Evolutionary conservation across 306 rosid species (phyloP).

Genomic region (Boehmeria nivea): DNA sequence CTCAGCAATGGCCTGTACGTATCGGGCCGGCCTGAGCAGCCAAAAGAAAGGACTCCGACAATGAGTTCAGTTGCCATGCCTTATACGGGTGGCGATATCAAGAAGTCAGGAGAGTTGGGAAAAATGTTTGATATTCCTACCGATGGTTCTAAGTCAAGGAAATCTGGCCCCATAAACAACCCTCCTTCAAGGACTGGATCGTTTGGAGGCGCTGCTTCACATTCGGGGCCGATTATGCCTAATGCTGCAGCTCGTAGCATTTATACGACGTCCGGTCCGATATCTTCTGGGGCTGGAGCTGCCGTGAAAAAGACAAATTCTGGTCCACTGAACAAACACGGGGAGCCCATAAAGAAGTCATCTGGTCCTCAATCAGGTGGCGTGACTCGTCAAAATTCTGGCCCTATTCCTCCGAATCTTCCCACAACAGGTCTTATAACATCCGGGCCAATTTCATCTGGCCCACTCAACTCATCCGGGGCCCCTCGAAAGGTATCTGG

Average conservation of each 20-base stretch:
- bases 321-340: slow-evolving; percentile 93
- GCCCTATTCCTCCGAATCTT: slow-evolving; percentile 86
- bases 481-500: slow-evolving; percentile 98
- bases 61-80: slow-evolving; percentile 97
- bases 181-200: slow-evolving; percentile 91
- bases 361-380: slow-evolving; percentile 99
- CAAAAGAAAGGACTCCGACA: slow-evolving; percentile 87
- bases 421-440: slow-evolving; percentile 95
- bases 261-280: slow-evolving; percentile 71
- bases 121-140: slow-evolving; percentile 95
- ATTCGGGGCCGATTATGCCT: slow-evolving; percentile 83
- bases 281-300: slow-evolving; percentile 56
- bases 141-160: slow-evolving; percentile 88
- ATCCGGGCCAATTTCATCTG: slow-evolving; percentile 90
- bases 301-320: slow-evolving; percentile 85
- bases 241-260: slow-evolving; percentile 64
- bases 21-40: slow-evolving; percentile 98
- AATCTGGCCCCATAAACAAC: slow-evolving; percentile 71
- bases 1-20: slow-evolving; percentile 98
- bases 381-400: slow-evolving; percentile 95
- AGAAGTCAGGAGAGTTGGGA: slow-evolving; percentile 89
- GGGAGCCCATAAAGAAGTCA: slow-evolving; percentile 89
- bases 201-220: slow-evolving; percentile 89
- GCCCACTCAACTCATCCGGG: slow-evolving; percentile 92
- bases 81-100: slow-evolving; percentile 95